These are phyloP conservation scores for Diaporthe sp. DNA, from an alignment of 2,329 filamentous ascomycete genomes.

Conservation along the genomic window DNA sequence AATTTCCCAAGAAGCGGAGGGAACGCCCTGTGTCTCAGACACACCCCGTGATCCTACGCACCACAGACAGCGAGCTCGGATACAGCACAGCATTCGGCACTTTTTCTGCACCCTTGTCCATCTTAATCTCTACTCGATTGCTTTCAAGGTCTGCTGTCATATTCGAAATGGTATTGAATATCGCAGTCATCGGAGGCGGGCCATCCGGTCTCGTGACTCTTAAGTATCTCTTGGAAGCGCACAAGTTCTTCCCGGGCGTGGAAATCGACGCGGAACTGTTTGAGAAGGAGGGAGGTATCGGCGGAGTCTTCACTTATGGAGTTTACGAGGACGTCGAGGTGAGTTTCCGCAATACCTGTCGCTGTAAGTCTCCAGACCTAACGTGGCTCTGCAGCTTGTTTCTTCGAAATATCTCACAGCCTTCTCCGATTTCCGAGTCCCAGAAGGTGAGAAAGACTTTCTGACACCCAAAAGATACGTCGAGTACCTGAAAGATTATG, in stretches of 20 bases:
- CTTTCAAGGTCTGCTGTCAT: not conserved
- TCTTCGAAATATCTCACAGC: slow-evolving; percentile 60
- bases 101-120: not conserved
- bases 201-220: slow-evolving; percentile 55
- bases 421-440: slow-evolving; percentile 59
- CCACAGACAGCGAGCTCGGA: not conserved
- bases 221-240: slow-evolving; percentile 53
- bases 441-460: slow-evolving; percentile 53
- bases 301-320: slow-evolving; percentile 58
- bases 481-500: slow-evolving; percentile 53
- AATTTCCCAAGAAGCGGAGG: not conserved
- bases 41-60: slow-evolving; percentile 4
- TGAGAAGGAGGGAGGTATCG: slow-evolving; percentile 55
- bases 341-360: not conserved
- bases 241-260: slow-evolving; percentile 47
- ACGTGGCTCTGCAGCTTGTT: slow-evolving; percentile 49
- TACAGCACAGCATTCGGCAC: not conserved
- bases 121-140: not conserved
- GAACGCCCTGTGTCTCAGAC: slow-evolving; percentile 6
- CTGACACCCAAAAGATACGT: slow-evolving; percentile 50
- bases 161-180: slow-evolving; percentile 35
- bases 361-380: not conserved
- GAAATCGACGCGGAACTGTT: slow-evolving; percentile 58
- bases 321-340: slow-evolving; percentile 60
- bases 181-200: slow-evolving; percentile 55